These are phyloP conservation scores for Pseudotulostoma volvatum DNA, from an alignment of 495 filamentous ascomycete genomes.

Conservation along the genomic window DNA sequence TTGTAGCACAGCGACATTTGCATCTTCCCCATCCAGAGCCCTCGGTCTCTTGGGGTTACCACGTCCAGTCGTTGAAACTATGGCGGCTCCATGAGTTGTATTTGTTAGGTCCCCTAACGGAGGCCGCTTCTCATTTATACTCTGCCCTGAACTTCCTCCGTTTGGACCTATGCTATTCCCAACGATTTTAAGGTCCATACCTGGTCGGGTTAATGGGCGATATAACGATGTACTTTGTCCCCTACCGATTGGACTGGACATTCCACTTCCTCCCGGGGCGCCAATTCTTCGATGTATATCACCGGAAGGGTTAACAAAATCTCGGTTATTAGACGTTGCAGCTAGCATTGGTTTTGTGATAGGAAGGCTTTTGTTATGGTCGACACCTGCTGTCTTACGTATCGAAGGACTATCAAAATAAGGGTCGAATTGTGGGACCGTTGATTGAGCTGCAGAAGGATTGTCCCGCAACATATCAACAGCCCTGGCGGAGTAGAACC, in stretches of 20 bases:
- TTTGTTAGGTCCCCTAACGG: conserved; percentile 38
- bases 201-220: conserved; percentile 28
- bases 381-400: conserved; percentile 76
- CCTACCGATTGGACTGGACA: conserved; percentile 23
- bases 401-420: conserved; percentile 73
- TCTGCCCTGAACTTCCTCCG: conserved; percentile 14
- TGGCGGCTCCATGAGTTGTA: conserved; percentile 12
- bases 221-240: conserved; percentile 27
- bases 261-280: conserved; percentile 37
- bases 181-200: conserved; percentile 15
- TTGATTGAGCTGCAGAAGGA: conserved; percentile 22
- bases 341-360: conserved; percentile 32
- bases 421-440: conserved; percentile 57
- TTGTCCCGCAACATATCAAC: conserved; percentile 35
- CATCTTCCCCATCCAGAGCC: conserved; percentile 8
- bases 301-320: conserved; percentile 54
- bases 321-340: conserved; percentile 11
- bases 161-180: conserved; percentile 7
- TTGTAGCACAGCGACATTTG: not conserved
- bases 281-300: conserved; percentile 58
- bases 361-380: conserved; percentile 56
- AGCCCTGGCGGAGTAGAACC: conserved; percentile 67
- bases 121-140: conserved; percentile 28
- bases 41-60: conserved; percentile 24
- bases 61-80: conserved; percentile 7